Evolutionary conservation across 345 rosid genomes (phyloP).

Genomic region (Eucalyptus curtisii): DNA sequence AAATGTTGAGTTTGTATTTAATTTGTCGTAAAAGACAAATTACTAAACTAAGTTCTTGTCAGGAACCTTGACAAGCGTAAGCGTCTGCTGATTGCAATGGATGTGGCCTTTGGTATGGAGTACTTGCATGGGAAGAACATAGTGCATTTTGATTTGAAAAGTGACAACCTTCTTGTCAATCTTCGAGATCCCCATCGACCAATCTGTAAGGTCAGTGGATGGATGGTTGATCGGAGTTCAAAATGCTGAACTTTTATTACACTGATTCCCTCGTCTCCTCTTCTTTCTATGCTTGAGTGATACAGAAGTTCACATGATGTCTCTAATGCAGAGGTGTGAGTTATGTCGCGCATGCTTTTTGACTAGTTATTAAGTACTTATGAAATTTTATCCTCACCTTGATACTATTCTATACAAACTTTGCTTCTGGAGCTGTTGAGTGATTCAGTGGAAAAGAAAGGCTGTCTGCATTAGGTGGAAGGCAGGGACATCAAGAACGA

Average conservation of each 20-base stretch:
- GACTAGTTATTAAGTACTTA: not conserved
- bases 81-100: constrained; percentile 53
- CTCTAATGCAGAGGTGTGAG: not conserved
- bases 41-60: not conserved
- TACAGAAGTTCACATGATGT: not conserved
- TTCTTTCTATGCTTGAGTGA: not conserved
- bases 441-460: not conserved
- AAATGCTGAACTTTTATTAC: not conserved
- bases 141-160: constrained; percentile 65
- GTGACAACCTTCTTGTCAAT: constrained; percentile 67
- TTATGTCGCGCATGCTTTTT: not conserved
- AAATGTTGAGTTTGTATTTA: not conserved
- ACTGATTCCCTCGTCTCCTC: not conserved
- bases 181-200: constrained; percentile 69
- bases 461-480: not conserved
- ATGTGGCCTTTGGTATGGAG: constrained; percentile 71
- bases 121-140: constrained; percentile 62
- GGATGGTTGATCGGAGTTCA: not conserved
- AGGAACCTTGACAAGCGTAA: constrained; percentile 55
- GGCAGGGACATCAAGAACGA: not conserved
- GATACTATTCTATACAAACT: not conserved
- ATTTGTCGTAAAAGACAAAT: not conserved
- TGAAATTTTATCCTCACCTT: not conserved
- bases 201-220: constrained; percentile 47
- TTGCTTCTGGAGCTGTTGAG: not conserved